Evolutionary conservation across 2,329 filamentous ascomycete species (phyloP), one percentile per base, ranked within the genome.

Genomic region (Ambrosiella xylebori): DNA sequence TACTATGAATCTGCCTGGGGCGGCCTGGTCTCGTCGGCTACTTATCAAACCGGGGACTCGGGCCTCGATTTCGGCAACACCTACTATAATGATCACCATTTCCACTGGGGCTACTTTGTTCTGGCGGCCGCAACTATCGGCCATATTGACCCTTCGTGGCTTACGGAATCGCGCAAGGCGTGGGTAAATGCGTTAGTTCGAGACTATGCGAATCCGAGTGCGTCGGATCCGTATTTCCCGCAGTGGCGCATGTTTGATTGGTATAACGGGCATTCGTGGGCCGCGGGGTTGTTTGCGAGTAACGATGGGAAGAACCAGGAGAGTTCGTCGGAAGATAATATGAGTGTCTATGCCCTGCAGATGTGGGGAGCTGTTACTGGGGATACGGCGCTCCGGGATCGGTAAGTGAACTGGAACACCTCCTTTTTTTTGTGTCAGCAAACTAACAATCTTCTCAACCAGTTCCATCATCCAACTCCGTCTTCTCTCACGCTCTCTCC

Each of bases 201-300:
- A 59, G 93, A 98, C 63, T 71, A 79, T 54, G 84, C 89, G 51
- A 95, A 95, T 69, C 83, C 89, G 0, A 83, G 79, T 63, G 66
- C 74, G 2, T 68, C 76, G 15, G 90, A 95, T 66, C 74, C 76
- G 36, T 81, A 81, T 64, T 97, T 94, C 69, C 90, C 91, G 0
- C 83, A 88, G 63, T 90, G 79, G 61, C 80, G 93, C 54, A 80
- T 76, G 59, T 97, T 96, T 66, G 93, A 97, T 70, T 96, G 88
- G 88, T 97, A 84, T 68, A 82, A 94, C 65, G 93, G 91, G 1
- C 93, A 97, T 74, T 89, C 85, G 60, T 96, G 91, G 88, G 91
- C 91, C 1, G 88, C 88, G 58, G 86, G 86, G 1, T 71, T 91
- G 4, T 86, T 81, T 64, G 79, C 85, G 61, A 76, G 78, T 41